phyloP scores from a whole-genome alignment of 1,284 basidiomycete genomes.

The Marasmius fiardii region DNA sequence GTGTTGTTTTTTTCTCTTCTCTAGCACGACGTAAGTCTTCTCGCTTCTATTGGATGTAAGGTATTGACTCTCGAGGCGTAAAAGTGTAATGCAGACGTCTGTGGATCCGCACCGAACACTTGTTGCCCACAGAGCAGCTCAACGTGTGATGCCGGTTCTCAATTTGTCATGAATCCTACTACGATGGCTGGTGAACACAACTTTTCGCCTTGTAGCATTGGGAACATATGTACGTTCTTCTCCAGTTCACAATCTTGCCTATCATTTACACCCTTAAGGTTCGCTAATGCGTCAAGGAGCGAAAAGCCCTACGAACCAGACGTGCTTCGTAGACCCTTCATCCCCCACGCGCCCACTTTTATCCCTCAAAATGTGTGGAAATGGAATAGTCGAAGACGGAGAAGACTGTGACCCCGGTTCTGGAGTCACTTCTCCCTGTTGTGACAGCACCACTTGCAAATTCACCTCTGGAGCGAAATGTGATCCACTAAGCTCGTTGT shows the following conservation, averaged over 20 bases:
- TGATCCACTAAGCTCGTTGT: slow-evolving; percentile 75
- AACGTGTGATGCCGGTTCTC: slow-evolving; percentile 63
- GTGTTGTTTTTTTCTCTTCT: background rate
- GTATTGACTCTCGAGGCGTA: background rate
- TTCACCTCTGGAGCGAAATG: slow-evolving; percentile 73
- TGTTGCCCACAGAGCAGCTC: slow-evolving; percentile 74
- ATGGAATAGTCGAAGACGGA: slow-evolving; percentile 72
- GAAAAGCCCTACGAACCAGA: slow-evolving; percentile 42
- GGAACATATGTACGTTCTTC: slow-evolving; percentile 74
- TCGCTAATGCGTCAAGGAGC: slow-evolving; percentile 42
- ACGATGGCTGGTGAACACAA: slow-evolving; percentile 60
- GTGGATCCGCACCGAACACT: slow-evolving; percentile 50
- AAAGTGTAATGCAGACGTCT: background rate
- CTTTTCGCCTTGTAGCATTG: slow-evolving; percentile 81
- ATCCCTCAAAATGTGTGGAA: slow-evolving; percentile 73
- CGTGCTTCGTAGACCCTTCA: slow-evolving; percentile 62
- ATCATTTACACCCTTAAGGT: no score
- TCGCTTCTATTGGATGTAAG: background rate
- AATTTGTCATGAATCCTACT: slow-evolving; percentile 83
- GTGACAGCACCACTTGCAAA: slow-evolving; percentile 77
- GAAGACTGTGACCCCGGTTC: slow-evolving; percentile 62
- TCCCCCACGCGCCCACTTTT: slow-evolving; percentile 39
- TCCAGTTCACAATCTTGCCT: background rate
- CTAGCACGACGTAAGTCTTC: slow-evolving; percentile 53
- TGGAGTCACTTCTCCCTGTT: slow-evolving; percentile 56